Evolutionary conservation across 208 protist genomes (phyloP), one percentile per base, ranked within the genome.

Genomic region (Leishmania martiniquensis): DNA sequence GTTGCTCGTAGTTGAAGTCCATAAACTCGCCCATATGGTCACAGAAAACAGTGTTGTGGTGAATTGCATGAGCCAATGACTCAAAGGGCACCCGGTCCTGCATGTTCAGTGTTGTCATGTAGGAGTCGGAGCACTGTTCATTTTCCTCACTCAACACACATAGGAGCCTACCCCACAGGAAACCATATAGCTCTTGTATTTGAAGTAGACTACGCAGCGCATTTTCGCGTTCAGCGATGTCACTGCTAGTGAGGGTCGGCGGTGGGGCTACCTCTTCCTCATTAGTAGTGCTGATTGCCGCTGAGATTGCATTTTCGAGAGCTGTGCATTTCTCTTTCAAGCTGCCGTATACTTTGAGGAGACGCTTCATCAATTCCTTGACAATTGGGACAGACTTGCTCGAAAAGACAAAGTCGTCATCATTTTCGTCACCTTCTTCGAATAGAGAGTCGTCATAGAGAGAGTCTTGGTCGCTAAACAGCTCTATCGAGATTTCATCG

Each of bases 1-100:
- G 77, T 37, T 84, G 86, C 12, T 90, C 87, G 63, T 84, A 85
- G 66, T 82, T 82, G 20, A 75, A 60, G 72, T 90, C 79, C 22
- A 94, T 82, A 32, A 97, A 54, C 37, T 93, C 91, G 15, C 87
- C 90, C 75, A 97, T 85, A 49, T 90, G 82, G 47, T 96, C 90
- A 76, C 93, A 97, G 71, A 97, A 97, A 6, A 78, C 37, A 17
- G 88, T 91, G 77, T 95, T 95, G 72, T 92, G 85, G 74, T 95
- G 89, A 68, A 97, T 85, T 49, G 87, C 72, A 79, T 93, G 84
- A 20, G 90, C 82, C 44, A 96, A 84, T 63, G 86, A 91, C 78
- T 95, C 90, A 80, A 95, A 95, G 42, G 90, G 88, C 29, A 90
- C 75, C 29, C 89, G 87, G 75, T 97, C 93, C 67, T 96, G 81